These are phyloP conservation scores for Acephala macrosclerotiorum DNA, from an alignment of 2,329 filamentous ascomycete species.

Conservation along the genomic window DNA sequence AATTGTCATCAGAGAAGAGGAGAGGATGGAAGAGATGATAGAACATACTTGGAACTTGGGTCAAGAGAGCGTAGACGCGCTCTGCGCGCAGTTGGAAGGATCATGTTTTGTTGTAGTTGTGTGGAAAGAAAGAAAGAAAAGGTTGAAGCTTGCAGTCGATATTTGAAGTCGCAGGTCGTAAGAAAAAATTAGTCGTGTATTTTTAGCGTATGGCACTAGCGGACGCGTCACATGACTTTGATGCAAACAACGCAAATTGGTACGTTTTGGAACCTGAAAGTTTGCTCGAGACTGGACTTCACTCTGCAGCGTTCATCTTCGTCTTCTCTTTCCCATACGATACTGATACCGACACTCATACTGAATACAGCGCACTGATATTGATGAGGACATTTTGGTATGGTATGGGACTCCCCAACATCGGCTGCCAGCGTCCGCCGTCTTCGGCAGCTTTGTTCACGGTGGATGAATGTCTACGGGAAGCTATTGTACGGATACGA, in stretches of 20 bases:
- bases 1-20: conserved; percentile 68
- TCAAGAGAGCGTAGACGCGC: background rate
- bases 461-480: background rate
- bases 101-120: background rate
- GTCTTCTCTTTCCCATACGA: too few relatives aligned
- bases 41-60: conserved; percentile 13
- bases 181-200: background rate
- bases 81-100: background rate
- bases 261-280: too few relatives aligned
- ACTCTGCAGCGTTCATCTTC: too few relatives aligned
- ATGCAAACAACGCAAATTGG: too few relatives aligned
- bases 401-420: too few relatives aligned
- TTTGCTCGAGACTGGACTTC: too few relatives aligned
- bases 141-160: conserved; percentile 1
- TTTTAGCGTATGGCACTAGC: background rate
- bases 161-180: conserved; percentile 1
- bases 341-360: too few relatives aligned
- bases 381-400: too few relatives aligned
- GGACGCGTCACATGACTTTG: background rate
- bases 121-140: background rate
- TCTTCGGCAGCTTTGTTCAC: background rate
- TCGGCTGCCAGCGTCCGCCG: too few relatives aligned
- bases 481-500: background rate
- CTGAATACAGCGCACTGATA: too few relatives aligned
- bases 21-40: conserved; percentile 15